Conservation (phyloP, 305 asterid genomes). For the Solanum chacoense region DNA sequence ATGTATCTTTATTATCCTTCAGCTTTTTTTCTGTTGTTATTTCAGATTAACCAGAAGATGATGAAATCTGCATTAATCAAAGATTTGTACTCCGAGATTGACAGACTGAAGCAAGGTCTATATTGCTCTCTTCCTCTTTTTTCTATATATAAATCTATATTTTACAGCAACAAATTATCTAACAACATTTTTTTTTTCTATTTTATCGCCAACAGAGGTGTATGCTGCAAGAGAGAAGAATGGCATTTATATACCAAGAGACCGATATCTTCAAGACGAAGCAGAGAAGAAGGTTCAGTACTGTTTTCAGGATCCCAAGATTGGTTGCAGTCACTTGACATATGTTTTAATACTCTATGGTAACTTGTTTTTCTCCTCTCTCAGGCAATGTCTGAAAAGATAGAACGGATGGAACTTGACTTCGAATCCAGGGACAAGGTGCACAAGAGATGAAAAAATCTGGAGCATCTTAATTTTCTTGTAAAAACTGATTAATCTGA, state of each 20-base stretch:
- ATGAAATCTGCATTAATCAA: slow-evolving; percentile 89
- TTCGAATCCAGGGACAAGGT: slow-evolving; percentile 94
- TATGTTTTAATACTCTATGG: neutral
- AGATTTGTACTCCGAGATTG: slow-evolving; percentile 89
- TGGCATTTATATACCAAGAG: slow-evolving; percentile 96
- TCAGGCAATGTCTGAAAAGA: slow-evolving; percentile 95
- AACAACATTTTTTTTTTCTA: neutral
- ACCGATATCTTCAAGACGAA: slow-evolving; percentile 91
- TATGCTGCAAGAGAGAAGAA: slow-evolving; percentile 98
- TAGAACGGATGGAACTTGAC: slow-evolving; percentile 95
- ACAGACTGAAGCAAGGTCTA: slow-evolving; percentile 91
- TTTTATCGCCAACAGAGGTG: slow-evolving; percentile 51
- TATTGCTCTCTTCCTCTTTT: slow-evolving; percentile 5
- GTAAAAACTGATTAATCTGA: neutral
- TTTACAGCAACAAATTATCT: neutral
- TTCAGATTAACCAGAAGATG: slow-evolving; percentile 93
- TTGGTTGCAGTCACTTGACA: slow-evolving; percentile 5
- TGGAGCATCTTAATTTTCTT: neutral
- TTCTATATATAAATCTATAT: neutral
- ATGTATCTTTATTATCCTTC: neutral
- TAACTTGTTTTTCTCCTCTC: neutral
- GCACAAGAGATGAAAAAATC: slow-evolving; percentile 4
- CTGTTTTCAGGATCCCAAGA: neutral
- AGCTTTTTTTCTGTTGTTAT: slow-evolving; percentile 2
- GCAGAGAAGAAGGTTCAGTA: slow-evolving; percentile 81